These are phyloP conservation scores for Trypanosoma mega DNA, from an alignment of 208 protist species.

Conservation along the genomic window DNA sequence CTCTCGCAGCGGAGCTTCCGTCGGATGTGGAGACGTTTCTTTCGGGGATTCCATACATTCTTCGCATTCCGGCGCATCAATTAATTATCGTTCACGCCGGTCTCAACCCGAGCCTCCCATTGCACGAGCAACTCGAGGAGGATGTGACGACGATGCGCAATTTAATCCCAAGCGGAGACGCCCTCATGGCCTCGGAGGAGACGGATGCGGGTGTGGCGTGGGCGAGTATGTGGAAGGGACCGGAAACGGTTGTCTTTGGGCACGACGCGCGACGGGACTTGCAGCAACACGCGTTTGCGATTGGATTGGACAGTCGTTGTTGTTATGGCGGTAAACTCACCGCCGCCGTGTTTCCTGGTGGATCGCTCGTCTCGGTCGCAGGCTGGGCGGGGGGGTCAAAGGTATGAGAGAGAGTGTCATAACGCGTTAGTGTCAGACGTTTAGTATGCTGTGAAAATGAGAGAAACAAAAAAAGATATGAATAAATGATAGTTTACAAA, in stretches of 20 bases:
- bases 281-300: conserved; percentile 56
- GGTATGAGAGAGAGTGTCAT: neutral
- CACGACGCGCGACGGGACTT: conserved; percentile 74
- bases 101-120: conserved; percentile 42
- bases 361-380: conserved; percentile 46
- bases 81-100: conserved; percentile 78
- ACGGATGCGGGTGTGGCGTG: conserved; percentile 35
- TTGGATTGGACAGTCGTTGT: conserved; percentile 78
- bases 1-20: conserved; percentile 44
- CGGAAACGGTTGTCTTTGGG: conserved; percentile 54
- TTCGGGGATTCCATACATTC: conserved; percentile 48
- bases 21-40: conserved; percentile 62
- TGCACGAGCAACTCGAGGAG: conserved; percentile 44
- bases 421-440: too few species aligned
- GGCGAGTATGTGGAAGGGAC: conserved; percentile 39
- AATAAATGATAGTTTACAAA: neutral
- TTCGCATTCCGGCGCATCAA: conserved; percentile 53
- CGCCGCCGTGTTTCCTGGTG: conserved; percentile 45
- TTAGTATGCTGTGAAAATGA: neutral
- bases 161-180: conserved; percentile 18
- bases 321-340: conserved; percentile 66
- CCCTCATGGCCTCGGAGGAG: conserved; percentile 38
- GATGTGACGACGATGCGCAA: conserved; percentile 60
- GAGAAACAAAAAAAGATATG: conserved; percentile 5
- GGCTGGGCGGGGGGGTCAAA: conserved; percentile 21